Evolutionary conservation across 2,329 filamentous ascomycete species (phyloP).

Genomic region (Fusarium sororula): DNA sequence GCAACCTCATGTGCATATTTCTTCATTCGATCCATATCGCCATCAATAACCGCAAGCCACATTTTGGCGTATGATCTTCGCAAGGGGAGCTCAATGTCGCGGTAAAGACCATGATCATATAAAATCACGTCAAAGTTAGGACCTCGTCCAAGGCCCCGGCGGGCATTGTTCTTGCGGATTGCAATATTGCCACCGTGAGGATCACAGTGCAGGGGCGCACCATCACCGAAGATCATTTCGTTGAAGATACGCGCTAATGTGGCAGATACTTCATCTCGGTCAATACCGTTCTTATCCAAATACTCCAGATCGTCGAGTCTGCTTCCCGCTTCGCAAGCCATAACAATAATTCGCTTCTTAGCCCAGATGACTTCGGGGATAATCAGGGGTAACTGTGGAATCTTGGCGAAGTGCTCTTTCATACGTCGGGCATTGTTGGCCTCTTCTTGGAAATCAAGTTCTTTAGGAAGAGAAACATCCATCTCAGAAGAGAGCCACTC

Average conservation of each 20-base stretch:
- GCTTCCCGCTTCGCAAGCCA: constrained; percentile 89
- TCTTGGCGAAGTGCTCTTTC: constrained; percentile 79
- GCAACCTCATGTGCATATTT: constrained; percentile 90
- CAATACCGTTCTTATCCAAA: constrained; percentile 85
- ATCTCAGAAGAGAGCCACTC: constrained; percentile 96
- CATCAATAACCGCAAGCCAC: constrained; percentile 95
- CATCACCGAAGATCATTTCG: constrained; percentile 96
- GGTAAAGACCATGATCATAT: constrained; percentile 96
- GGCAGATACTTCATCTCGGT: constrained; percentile 94
- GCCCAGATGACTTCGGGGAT: constrained; percentile 93
- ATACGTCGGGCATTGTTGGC: constrained; percentile 84
- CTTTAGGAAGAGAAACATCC: constrained; percentile 87
- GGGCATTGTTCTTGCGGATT: constrained; percentile 77
- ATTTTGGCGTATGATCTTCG: constrained; percentile 93
- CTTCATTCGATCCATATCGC: constrained; percentile 86
- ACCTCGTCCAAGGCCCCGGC: constrained; percentile 58
- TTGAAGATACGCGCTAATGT: constrained; percentile 94
- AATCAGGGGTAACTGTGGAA: constrained; percentile 81
- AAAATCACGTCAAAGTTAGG: constrained; percentile 94
- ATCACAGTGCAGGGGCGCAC: constrained; percentile 93
- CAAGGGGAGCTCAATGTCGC: constrained; percentile 82
- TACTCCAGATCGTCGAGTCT: constrained; percentile 90
- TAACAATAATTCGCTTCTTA: constrained; percentile 87
- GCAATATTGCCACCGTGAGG: constrained; percentile 97
- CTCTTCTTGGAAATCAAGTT: constrained; percentile 89